Evolutionary conservation across 495 filamentous ascomycete genomes (phyloP), one percentile per base, ranked within the genome.

Genomic region (Trichoderma orchidacearum): DNA sequence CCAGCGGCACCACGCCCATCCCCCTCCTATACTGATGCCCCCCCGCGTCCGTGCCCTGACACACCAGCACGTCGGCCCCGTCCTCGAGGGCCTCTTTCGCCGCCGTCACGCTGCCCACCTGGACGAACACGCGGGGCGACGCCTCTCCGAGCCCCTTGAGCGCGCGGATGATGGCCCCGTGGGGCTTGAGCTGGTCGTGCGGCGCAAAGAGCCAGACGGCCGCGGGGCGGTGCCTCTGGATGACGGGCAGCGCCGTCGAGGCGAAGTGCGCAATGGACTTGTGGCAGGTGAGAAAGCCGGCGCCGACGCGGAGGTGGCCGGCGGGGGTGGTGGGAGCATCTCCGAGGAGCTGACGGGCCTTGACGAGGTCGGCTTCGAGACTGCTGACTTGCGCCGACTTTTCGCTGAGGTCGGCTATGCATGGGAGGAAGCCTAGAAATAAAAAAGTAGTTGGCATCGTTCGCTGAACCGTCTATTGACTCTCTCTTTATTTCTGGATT

Each of bases 201-300:
- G 85, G 82, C 0, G 85, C 85, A 58, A 83, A 91, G n/a, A 93
- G 70, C 87, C 88, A 93, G 4, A 81, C 75, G 0, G 86, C 88
- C 25, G 76, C 78, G 0, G 87, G 87, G 3, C 66, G 70, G 63
- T 77, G 78, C 12, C 70, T 66, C 34, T 50, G 58, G 68, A 75
- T 60, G 15, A 74, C 56, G 3, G 72, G 72, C 2, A 70, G 58
- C 9, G 61, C 56, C 7, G 66, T 72, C 31, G 59, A 45, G n/a
- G 45, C 54, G 57, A 75, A 72, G 51, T 69, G 59, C 0, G 48
- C 17, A 2, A 61, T 53, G 25, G 64, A 63, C 7, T 59, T 30
- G 36, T 72, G 62, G 51, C 59, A 67, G 5, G 68, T 56, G 38
- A 75, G 57, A 57, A 73, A 68, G 27, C 67, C 72, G 2, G 73